Evolutionary conservation across 345 rosid genomes (phyloP), one percentile per base, ranked within the genome.

Genomic region (Rhizophora apiculata): DNA sequence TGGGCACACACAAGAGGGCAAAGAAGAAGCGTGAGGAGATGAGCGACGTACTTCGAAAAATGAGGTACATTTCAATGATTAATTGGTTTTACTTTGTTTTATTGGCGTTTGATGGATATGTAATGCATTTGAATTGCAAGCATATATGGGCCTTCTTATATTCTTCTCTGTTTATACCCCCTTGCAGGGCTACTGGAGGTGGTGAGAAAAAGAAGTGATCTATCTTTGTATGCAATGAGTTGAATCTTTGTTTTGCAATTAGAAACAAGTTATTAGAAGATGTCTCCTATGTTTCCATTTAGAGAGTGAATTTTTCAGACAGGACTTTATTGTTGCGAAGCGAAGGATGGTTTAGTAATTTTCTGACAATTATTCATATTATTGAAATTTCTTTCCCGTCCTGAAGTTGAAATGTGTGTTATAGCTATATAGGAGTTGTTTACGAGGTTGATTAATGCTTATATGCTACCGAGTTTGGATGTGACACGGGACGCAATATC

Each of bases 1-100:
- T 92, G 61, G 97, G 97, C 36, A 89, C 97, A 4, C 96, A 92
- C 92, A 92, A 92, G 83, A 88, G 94, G 72, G 98, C 96, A n/a
- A 92, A 92, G 88, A 81, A 78, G 83, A 92, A 92, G 95, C 78
- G 98, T 32, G 98, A 90, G 76, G 98, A 92, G 85, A 88, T 92
- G 98, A 81, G 95, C 27, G 69, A 56, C 43, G 92, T 79, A 60
- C 93, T 90, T 72, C 90, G 95, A 74, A 92, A 90, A 88, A 80
- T 80, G 84, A 88, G 96, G 96, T 84, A 60, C 2, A 36, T 52
- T 73, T 52, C 56, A 20, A 16, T 26, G 26, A 46, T 22, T 21
- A 8, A 22, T 56, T 56, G 30, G 11, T 3, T 56, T 22, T 27
- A 26, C 15, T 4, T 8, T 6, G 19, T 53, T 32, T 67, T 34